These are phyloP conservation scores for Coemansia sp. DNA, from an alignment of 192 early-diverging fungal species.

Conservation along the genomic window DNA sequence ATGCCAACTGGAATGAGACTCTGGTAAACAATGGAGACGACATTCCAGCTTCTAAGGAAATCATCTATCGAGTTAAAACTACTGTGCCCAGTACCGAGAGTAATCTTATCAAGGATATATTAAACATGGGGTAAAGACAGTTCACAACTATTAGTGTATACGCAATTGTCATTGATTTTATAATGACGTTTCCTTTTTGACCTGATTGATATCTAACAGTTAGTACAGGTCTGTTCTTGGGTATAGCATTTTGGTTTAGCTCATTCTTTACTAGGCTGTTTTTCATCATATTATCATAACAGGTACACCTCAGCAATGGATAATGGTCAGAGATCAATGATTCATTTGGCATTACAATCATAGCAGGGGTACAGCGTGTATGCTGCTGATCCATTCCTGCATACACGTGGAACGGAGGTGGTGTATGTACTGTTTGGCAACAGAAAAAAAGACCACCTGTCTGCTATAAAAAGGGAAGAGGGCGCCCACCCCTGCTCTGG, in stretches of 20 bases:
- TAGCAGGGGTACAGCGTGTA: background rate
- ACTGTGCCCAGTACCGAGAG: no score
- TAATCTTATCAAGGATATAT: no score
- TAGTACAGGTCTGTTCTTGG: no score
- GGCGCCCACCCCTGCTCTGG: background rate
- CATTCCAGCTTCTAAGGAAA: background rate
- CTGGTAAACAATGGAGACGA: background rate
- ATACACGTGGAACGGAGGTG: background rate
- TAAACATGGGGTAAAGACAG: background rate
- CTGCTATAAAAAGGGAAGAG: background rate
- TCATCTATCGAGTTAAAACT: background rate
- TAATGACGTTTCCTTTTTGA: no score
- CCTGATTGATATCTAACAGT: no score
- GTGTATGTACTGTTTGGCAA: background rate
- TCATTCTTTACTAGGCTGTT: no score
- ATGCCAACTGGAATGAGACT: background rate
- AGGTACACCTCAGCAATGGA: no score
- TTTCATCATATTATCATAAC: no score
- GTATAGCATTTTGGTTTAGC: no score
- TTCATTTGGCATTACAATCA: no score
- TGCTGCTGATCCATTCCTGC: background rate
- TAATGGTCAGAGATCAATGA: no score
- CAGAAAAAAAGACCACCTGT: background rate
- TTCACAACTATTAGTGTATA: background rate
- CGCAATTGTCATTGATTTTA: no score